Base-by-base conservation (phyloP, 2,329 filamentous ascomycete species). In the Lachnellula arida region DNA sequence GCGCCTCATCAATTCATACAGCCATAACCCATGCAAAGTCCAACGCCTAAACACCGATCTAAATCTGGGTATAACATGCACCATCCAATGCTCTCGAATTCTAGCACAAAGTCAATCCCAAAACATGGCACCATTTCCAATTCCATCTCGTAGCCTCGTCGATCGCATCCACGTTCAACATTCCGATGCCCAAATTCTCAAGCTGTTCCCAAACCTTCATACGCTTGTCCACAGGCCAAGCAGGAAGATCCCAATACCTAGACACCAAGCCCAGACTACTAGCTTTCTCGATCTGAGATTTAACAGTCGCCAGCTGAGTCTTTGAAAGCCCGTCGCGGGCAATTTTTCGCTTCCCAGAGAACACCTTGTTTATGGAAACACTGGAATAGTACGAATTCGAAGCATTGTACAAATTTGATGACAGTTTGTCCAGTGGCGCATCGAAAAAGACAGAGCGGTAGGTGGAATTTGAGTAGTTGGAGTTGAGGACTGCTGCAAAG, bases 391-490 rank as follows among this genome's bases (percentile, higher is more conserved):
- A 60, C 0, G 63, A 65, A 23, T 44, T 44, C 42, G 42, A 44
- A 1, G 22, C 19, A 14, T 44, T 23, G 34, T 55, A 55, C 2
- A 40, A 46, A 51, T 67, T 69, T 6, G 61, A 32, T 11, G 28
- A 60, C 5, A 60, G 51, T 40, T 68, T 66, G 51, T 57, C 53
- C 2, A 80, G 67, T 0, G 75, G 75, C 0, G 76, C 77, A 51
- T 80, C 78, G 65, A 74, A 77, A 63, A 76, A 77, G 54, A 79
- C 71, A 64, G 78, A 75, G 37, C 76, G 68, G 53, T 75, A 68
- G 1, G 69, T 72, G 6, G 65, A 60, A 52, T 73, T 73, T 34
- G 68, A 64, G n/a, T 54, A 55, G 1, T 48, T 52, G 6, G 55
- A 59, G 43, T 63, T 57, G 12, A 71, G 65, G 11, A 80, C 63